These are phyloP conservation scores for Neofusicoccum sp. DNA, from an alignment of 2,329 filamentous ascomycete genomes.

Conservation along the genomic window DNA sequence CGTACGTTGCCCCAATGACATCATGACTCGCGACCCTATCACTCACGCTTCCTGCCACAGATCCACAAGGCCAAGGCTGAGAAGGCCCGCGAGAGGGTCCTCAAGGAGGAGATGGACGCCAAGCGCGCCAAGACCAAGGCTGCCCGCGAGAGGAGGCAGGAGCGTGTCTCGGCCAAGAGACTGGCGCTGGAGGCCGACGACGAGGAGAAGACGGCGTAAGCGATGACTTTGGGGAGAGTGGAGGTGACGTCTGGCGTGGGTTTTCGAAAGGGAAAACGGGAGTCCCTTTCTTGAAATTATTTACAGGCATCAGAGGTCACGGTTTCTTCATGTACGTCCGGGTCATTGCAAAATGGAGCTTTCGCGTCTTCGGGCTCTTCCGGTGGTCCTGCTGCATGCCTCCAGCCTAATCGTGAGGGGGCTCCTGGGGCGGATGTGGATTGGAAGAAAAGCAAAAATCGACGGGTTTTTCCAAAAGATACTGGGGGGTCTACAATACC, in stretches of 20 bases:
- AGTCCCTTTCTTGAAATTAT: conserved; percentile 35
- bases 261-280: conserved; percentile 38
- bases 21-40: conserved; percentile 31
- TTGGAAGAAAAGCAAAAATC: conserved; percentile 7
- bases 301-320: conserved; percentile 42
- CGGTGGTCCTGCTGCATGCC: conserved; percentile 8
- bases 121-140: conserved; percentile 99
- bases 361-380: conserved; percentile 14
- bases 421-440: conserved; percentile 3
- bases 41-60: conserved; percentile 51
- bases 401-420: conserved; percentile 9
- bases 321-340: conserved; percentile 43
- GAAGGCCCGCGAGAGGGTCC: conserved; percentile 90
- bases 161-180: conserved; percentile 89
- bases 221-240: conserved; percentile 23
- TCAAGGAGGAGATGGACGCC: conserved; percentile 99
- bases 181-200: conserved; percentile 76
- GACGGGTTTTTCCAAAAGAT: conserved; percentile 8
- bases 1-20: conserved; percentile 64
- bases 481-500: conserved; percentile 3
- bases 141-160: conserved; percentile 95
- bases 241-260: conserved; percentile 42
- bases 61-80: conserved; percentile 99
- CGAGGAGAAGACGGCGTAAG: conserved; percentile 43
- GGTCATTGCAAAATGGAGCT: conserved; percentile 32